Evolutionary conservation across 495 filamentous ascomycete genomes (phyloP).

Genomic region (Oidiodendron maius): DNA sequence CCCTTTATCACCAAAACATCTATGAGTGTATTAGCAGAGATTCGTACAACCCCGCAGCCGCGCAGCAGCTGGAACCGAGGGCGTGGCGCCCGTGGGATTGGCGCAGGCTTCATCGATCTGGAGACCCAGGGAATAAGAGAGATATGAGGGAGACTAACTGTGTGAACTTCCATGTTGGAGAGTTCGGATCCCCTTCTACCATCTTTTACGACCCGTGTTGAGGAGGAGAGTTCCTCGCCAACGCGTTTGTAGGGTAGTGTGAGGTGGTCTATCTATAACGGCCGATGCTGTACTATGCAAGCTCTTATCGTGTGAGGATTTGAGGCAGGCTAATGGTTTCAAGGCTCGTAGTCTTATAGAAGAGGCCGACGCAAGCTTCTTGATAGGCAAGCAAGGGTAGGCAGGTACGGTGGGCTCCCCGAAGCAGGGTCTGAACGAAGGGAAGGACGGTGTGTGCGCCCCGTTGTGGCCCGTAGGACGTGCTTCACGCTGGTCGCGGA

Average conservation of each 20-base stretch:
- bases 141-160: conserved; percentile 65
- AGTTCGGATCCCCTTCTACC: conserved; percentile 90
- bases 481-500: background rate
- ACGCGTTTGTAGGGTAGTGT: conserved; percentile 5
- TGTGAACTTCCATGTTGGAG: conserved; percentile 99
- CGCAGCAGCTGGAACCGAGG: background rate
- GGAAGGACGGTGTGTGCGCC: conserved; percentile 13
- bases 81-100: background rate
- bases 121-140: background rate
- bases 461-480: background rate
- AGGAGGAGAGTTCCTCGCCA: conserved; percentile 19
- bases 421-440: conserved; percentile 9
- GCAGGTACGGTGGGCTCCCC: conserved; percentile 2
- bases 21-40: conserved; percentile 30
- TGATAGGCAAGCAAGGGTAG: conserved; percentile 17
- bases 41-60: background rate
- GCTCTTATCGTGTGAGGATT: conserved; percentile 13
- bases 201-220: conserved; percentile 53
- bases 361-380: conserved; percentile 18
- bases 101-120: background rate
- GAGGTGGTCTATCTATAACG: no score
- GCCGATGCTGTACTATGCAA: no score
- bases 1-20: conserved; percentile 99
- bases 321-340: background rate
- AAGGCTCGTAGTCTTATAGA: no score